Base-by-base conservation (phyloP, 2,329 filamentous ascomycete genomes). In the Penicillium sp. region DNA sequence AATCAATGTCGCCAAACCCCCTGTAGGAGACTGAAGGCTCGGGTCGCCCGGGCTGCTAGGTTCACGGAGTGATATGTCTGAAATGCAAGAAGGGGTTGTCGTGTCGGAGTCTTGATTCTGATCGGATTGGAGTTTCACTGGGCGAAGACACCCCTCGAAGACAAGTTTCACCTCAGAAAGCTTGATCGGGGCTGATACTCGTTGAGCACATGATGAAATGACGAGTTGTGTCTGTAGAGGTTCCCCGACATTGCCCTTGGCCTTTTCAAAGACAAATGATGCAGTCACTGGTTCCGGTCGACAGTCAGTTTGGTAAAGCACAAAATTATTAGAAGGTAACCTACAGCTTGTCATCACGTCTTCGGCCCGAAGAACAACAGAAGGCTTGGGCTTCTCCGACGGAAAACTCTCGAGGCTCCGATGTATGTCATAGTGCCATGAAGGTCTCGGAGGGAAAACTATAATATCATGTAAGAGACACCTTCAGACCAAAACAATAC, bases 241-340 rank as follows among this genome's bases (percentile, higher is more conserved):
- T 52, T 83, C 79, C 20, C 80, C 80, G 35, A 83, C 81, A 60
- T 81, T 77, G 20, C 78, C 79, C 60, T 81, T 75, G 0, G 67
- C 61, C 42, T 70, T 73, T 28, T 68, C 70, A 51, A 84, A 83
- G 1, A 74, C 72, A 51, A 82, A 76, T 4, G 72, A 70, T 3
- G 74, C 62, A 14, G 69, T 70, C 29, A 81, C 74, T 73, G 20
- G 13, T 24, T 41, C 7, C 4, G n/a, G 36, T n/a, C 13, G 18
- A 20, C 11, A 3, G 23, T 47, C 39, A 42, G 32, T 9, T 24
- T 46, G 14, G 10, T 14, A 8, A 16, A 14, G 16, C 35, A 8
- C 29, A 8, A 11, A 9, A 20, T 6, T 13, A 14, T 26, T 9
- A 26, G 16, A 18, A 9, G 8, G 16, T 18, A 14, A 70, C 72